Conservation (phyloP, 306 rosid species). For the Sophora flavescens region DNA sequence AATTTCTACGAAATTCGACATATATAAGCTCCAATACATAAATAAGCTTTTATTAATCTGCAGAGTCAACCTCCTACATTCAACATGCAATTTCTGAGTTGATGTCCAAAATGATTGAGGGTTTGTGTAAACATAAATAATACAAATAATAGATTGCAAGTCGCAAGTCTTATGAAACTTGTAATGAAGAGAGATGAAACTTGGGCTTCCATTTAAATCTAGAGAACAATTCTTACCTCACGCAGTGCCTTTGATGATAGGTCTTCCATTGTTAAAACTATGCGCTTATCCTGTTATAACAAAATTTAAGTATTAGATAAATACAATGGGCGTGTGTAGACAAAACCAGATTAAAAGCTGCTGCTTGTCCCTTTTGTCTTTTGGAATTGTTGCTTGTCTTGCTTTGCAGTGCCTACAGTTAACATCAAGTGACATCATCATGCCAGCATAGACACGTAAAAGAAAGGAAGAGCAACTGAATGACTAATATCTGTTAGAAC, state of each 20-base stretch:
- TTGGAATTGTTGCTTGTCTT: constrained; percentile 82
- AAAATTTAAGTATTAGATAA: constrained; percentile 29
- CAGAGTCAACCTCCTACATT: not conserved
- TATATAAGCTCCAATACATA: not conserved
- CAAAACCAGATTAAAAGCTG: constrained; percentile 34
- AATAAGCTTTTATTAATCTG: not conserved
- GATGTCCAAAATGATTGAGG: not conserved
- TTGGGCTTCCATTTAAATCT: constrained; percentile 29
- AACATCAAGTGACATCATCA: constrained; percentile 44
- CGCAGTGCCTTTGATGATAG: constrained; percentile 77
- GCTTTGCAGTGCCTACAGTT: constrained; percentile 89
- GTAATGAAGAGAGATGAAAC: constrained; percentile 7
- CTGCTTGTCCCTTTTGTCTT: constrained; percentile 95
- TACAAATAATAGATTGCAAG: constrained; percentile 1
- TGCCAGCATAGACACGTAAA: constrained; percentile 7
- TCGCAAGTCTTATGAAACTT: not conserved
- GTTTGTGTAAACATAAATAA: constrained; percentile 8
- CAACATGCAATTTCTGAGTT: not conserved
- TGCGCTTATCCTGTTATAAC: constrained; percentile 82
- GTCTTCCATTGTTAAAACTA: constrained; percentile 84
- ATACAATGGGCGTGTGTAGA: constrained; percentile 5
- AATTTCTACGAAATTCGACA: not conserved
- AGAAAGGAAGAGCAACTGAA: constrained; percentile 3
- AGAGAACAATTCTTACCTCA: constrained; percentile 62
- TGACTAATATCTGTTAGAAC: constrained; percentile 23